Conservation (phyloP, 306 rosid genomes). For the Mimosa pudica region DNA sequence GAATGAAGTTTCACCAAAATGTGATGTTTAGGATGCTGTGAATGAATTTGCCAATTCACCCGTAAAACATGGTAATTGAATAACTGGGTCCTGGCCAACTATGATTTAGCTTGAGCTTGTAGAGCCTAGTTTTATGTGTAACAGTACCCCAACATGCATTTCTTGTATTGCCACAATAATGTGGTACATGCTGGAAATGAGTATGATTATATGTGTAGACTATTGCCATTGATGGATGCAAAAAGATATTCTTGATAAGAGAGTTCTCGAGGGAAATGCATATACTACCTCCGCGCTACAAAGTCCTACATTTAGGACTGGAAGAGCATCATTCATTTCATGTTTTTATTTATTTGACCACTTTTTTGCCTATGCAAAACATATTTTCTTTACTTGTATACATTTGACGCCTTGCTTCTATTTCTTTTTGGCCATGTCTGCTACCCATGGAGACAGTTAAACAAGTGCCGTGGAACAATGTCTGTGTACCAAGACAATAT, state of each 20-base stretch:
- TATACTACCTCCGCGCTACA: no score
- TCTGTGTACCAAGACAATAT: constrained; percentile 77
- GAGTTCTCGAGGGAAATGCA: no score
- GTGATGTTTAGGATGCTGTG: not conserved
- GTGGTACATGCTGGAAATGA: no score
- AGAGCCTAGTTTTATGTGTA: not conserved
- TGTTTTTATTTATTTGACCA: constrained; percentile 5
- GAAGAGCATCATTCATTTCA: not conserved
- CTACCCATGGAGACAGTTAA: constrained; percentile 49
- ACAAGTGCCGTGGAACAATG: constrained; percentile 78
- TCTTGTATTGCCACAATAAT: no score
- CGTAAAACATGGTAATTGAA: not conserved
- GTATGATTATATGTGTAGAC: no score
- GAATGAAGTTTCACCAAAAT: not conserved
- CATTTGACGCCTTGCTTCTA: constrained; percentile 29
- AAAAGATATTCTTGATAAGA: no score
- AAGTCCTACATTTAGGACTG: no score
- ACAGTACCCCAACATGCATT: not conserved
- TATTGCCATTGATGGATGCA: no score
- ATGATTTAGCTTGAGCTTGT: not conserved
- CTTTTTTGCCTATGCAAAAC: constrained; percentile 12
- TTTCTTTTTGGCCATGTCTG: constrained; percentile 16
- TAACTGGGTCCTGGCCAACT: not conserved
- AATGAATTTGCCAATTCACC: not conserved
- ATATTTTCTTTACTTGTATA: constrained; percentile 18